Evolutionary conservation across 176 grass and related monocot genomes (phyloP).

Genomic region (Carex pumila): DNA sequence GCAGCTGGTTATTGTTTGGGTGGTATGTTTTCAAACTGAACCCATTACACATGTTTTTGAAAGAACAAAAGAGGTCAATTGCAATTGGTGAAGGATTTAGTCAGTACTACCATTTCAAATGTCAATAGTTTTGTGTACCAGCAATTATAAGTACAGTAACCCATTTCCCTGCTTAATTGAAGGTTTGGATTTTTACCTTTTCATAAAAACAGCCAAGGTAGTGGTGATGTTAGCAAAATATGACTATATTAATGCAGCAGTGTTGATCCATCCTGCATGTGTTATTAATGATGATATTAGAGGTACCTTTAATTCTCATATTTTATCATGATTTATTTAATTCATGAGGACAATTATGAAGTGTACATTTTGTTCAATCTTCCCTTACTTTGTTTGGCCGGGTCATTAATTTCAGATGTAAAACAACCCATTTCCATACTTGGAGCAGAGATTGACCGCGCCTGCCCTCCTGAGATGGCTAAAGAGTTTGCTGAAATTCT

Average conservation of each 20-base stretch:
- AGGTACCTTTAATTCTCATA: conserved; percentile 17
- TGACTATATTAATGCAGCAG: conserved; percentile 29
- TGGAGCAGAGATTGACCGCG: conserved; percentile 30
- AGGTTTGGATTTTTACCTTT: neutral
- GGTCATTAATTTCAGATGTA: conserved; percentile 19
- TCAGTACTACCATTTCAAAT: neutral
- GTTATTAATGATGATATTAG: conserved; percentile 33
- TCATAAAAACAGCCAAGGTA: conserved; percentile 18
- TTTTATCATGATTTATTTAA: neutral
- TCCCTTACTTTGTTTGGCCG: neutral
- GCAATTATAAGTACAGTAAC: neutral
- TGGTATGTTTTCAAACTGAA: conserved; percentile 1
- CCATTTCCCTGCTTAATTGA: neutral
- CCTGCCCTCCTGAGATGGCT: conserved; percentile 25
- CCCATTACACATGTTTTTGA: neutral
- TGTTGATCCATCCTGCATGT: conserved; percentile 24
- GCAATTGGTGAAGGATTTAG: neutral
- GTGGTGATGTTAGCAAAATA: conserved; percentile 31
- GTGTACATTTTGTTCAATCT: neutral
- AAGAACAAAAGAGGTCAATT: neutral
- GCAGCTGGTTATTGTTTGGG: conserved; percentile 34
- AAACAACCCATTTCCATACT: conserved; percentile 39
- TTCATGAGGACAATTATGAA: neutral
- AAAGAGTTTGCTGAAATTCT: conserved; percentile 37
- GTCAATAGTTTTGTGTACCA: neutral